Conservation (phyloP, 345 rosid species). For the Aethionema arabicum region DNA sequence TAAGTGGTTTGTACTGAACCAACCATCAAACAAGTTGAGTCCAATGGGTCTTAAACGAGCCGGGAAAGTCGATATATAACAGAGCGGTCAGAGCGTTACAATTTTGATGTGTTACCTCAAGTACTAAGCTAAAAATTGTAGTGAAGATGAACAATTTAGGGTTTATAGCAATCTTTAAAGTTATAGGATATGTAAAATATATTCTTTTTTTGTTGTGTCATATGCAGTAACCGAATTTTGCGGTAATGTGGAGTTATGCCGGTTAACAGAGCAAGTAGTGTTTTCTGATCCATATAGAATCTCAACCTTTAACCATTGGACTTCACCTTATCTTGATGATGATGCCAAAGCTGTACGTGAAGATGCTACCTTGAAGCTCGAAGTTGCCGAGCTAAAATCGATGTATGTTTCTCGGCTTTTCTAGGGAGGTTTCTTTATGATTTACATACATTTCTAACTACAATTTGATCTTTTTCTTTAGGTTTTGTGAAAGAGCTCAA, state of each 20-base stretch:
- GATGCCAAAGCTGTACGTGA: constrained; percentile 80
- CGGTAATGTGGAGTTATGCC: constrained; percentile 89
- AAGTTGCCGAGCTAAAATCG: constrained; percentile 82
- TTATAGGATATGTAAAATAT: too few relatives aligned
- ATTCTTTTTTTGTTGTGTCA: constrained; percentile 12
- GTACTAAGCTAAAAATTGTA: too few relatives aligned
- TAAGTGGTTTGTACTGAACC: too few relatives aligned
- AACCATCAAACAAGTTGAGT: too few relatives aligned
- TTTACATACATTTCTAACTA: background rate
- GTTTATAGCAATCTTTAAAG: too few relatives aligned
- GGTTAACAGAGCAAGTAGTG: constrained; percentile 94
- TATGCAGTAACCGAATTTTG: constrained; percentile 90
- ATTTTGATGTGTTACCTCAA: too few relatives aligned
- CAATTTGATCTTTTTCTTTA: constrained; percentile 28
- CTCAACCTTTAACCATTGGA: constrained; percentile 73
- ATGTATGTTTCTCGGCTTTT: constrained; percentile 45
- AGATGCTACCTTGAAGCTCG: constrained; percentile 70
- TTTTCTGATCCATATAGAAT: constrained; percentile 90
- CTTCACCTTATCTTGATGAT: constrained; percentile 78
- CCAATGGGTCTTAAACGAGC: too few relatives aligned
- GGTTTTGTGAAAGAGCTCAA: constrained; percentile 97
- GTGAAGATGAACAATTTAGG: too few relatives aligned
- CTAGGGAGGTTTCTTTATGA: background rate
- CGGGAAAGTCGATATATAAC: too few relatives aligned
- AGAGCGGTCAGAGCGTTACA: too few relatives aligned